A percentile compares a stretch with the other conserved stretches of the same genome.
phyloP scores from a whole-genome alignment of 169 alveolate genomes.

The Plasmodium vivax region DNA sequence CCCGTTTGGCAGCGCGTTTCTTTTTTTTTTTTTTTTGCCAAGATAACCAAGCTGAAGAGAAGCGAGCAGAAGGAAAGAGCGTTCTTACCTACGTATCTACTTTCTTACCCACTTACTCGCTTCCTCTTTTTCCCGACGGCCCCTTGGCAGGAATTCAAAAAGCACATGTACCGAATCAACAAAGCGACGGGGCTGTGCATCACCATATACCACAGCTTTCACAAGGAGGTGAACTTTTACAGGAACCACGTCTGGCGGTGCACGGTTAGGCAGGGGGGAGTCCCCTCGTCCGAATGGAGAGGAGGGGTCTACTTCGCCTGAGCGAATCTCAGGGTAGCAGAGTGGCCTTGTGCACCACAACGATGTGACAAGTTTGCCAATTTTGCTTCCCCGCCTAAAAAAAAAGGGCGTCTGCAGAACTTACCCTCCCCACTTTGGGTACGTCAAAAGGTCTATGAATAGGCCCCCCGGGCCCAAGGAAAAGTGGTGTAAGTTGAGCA shows the following conservation, averaged over 20 bases:
- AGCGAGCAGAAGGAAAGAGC: neutral
- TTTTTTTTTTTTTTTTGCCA: neutral
- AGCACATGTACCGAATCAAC: conserved; percentile 91
- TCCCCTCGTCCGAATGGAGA: neutral
- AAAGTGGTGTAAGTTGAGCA: conserved; percentile 89
- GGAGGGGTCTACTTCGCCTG: neutral
- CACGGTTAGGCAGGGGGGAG: conserved; percentile 77
- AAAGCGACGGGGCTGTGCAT: conserved; percentile 91
- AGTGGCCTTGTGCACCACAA: neutral
- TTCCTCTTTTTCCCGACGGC: neutral
- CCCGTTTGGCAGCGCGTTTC: conserved; percentile 59
- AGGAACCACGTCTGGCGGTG: conserved; percentile 95
- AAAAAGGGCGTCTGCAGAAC: conserved; percentile 92
- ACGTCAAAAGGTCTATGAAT: conserved; percentile 91
- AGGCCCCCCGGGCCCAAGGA: conserved; percentile 93
- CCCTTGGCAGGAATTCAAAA: conserved; percentile 85
- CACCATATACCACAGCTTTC: conserved; percentile 92
- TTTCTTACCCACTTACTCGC: neutral
- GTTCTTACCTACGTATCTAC: neutral
- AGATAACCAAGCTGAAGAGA: neutral
- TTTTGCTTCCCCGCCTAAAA: neutral
- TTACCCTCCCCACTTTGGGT: conserved; percentile 94
- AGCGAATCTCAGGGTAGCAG: neutral
- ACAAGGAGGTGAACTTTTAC: conserved; percentile 93
- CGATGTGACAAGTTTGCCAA: neutral